Evolutionary conservation across 495 filamentous ascomycete genomes (phyloP).

Genomic region (Podospora anserina): DNA sequence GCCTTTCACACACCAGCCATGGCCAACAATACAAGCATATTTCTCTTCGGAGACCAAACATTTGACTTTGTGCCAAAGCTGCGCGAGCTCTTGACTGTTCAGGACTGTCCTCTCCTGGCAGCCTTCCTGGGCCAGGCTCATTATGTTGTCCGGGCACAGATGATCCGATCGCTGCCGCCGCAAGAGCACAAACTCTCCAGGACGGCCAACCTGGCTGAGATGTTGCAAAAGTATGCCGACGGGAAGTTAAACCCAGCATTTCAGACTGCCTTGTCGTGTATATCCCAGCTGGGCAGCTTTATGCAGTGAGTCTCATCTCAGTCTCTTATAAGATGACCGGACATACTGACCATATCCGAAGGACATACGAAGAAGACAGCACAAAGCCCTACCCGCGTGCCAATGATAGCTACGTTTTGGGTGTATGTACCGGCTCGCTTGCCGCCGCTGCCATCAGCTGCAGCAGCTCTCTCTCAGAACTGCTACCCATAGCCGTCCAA

Average conservation of each 20-base stretch:
- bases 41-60: slow-evolving; percentile 10
- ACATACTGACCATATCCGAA: no score
- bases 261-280: slow-evolving; percentile 61
- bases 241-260: slow-evolving; percentile 51
- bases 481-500: slow-evolving; percentile 62
- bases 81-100: not conserved
- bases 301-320: slow-evolving; percentile 53
- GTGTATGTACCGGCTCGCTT: slow-evolving; percentile 67
- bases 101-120: not conserved
- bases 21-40: not conserved
- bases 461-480: slow-evolving; percentile 57
- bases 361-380: not conserved
- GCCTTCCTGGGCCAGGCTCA: not conserved
- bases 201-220: slow-evolving; percentile 6
- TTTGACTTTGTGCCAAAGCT: not conserved
- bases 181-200: slow-evolving; percentile 6
- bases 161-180: not conserved
- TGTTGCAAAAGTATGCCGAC: slow-evolving; percentile 25
- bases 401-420: slow-evolving; percentile 47
- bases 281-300: slow-evolving; percentile 65
- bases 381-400: slow-evolving; percentile 27
- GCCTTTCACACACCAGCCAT: no score
- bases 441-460: slow-evolving; percentile 65
- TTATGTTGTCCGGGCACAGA: not conserved
- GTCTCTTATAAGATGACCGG: no score